Evolutionary conservation across 257 asterid genomes (phyloP), one percentile per base, ranked within the genome.

Genomic region (Marsdenia floribunda): DNA sequence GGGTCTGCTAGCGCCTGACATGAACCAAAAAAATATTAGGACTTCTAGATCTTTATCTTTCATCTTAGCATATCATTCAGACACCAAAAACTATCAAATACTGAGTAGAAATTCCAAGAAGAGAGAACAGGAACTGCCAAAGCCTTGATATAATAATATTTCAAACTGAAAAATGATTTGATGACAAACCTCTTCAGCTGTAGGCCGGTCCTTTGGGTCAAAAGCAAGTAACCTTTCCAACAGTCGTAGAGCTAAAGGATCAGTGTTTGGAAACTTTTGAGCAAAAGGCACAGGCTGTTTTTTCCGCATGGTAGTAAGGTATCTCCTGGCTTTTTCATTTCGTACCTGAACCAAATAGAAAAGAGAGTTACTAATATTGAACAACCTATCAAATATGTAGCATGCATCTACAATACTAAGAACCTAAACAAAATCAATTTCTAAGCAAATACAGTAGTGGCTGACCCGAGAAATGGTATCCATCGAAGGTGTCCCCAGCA

Each of bases 201-300:
- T 89, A 75, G 92, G 96, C 76, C 97, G 88, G 77, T 90, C 96
- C 86, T 92, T 92, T 22, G 96, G 96, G 75, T 92, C 97, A 76
- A 92, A 92, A 59, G 97, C 96, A 64, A 92, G 90, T 68, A 92
- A 75, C 75, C 86, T 89, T 85, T 88, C 92, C 81, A 92, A 77
- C n/a, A 90, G 87, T 71, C 85, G 84, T 58, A 90, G 84, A 58
- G 96, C 90, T 83, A 86, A 79, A 21, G 97, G 96, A 84, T 92
- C 97, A 11, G 88, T 91, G 84, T 88, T 90, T 52, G 93, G 97
- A 76, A 92, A 90, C 81, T 90, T 92, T 81, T 83, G 90, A 26
- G 89, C 83, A 76, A 87, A 85, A 55, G 92, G 76, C 73, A 92
- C 80, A 44, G 92, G 83, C 64, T 82, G 92, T 86, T 92, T 92